These are phyloP conservation scores for Crithidia thermophila DNA, from an alignment of 208 protist species.

Conservation along the genomic window DNA sequence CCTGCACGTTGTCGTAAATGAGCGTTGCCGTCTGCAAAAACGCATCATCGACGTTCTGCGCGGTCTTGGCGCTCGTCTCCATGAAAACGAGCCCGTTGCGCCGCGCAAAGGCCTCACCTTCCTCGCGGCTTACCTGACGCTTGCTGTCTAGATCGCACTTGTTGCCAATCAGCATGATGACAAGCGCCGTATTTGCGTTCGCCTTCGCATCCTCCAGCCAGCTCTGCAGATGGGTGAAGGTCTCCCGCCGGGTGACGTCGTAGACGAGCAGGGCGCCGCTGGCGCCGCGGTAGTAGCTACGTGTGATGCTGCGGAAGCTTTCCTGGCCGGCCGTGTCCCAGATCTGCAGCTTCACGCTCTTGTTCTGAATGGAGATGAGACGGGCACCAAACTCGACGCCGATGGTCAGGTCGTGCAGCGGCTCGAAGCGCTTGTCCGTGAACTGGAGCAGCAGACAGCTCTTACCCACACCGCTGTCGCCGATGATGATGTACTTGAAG, in stretches of 20 bases:
- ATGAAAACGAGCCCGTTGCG: slow-evolving; percentile 97
- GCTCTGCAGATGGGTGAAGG: slow-evolving; percentile 96
- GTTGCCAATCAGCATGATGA: slow-evolving; percentile 99
- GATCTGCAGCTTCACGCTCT: slow-evolving; percentile 99
- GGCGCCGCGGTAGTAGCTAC: slow-evolving; percentile 99
- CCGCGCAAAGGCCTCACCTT: slow-evolving; percentile 96
- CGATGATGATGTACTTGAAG: slow-evolving; percentile 99
- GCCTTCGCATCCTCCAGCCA: slow-evolving; percentile 98
- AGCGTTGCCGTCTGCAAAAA: slow-evolving; percentile 95
- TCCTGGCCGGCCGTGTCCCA: slow-evolving; percentile 98
- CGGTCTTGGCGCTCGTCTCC: slow-evolving; percentile 99
- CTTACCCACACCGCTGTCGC: slow-evolving; percentile 97
- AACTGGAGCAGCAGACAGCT: slow-evolving; percentile 99
- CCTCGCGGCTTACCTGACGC: slow-evolving; percentile 94
- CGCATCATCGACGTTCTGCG: slow-evolving; percentile 95
- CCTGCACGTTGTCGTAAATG: slow-evolving; percentile 97
- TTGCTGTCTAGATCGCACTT: slow-evolving; percentile 97
- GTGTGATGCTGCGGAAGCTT: slow-evolving; percentile 99
- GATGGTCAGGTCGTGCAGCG: slow-evolving; percentile 99
- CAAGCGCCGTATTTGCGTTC: slow-evolving; percentile 96
- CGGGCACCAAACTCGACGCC: slow-evolving; percentile 99
- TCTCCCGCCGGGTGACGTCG: slow-evolving; percentile 97
- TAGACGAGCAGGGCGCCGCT: slow-evolving; percentile 98
- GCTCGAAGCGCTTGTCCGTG: slow-evolving; percentile 99
- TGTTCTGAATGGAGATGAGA: slow-evolving; percentile 95